Conservation (phyloP, 2,329 filamentous ascomycete species). For the Aureobasidium sp. region DNA sequence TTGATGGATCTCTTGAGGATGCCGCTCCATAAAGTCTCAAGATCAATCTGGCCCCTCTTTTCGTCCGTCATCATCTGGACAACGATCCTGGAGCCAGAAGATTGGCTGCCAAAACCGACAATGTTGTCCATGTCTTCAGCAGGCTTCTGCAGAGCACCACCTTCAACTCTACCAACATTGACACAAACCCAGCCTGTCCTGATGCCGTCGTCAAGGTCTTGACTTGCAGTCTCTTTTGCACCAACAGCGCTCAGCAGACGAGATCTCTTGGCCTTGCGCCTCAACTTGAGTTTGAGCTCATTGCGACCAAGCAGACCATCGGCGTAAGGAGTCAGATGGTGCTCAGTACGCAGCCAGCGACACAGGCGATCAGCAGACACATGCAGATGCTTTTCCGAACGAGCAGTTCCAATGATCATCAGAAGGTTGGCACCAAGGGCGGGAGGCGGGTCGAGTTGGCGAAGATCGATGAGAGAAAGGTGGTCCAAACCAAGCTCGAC, state of each 20-base stretch:
- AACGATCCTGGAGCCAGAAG: conserved; percentile 52
- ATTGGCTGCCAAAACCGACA: conserved; percentile 64
- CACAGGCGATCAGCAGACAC: conserved; percentile 84
- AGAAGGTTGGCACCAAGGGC: conserved; percentile 81
- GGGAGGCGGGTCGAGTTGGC: conserved; percentile 73
- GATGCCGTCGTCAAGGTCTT: conserved; percentile 70
- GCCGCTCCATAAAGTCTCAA: conserved; percentile 55
- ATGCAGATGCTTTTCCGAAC: conserved; percentile 88
- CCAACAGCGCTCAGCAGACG: conserved; percentile 68
- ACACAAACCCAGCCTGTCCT: conserved; percentile 95
- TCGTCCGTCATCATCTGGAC: conserved; percentile 65
- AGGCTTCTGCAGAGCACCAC: conserved; percentile 46
- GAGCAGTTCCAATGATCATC: conserved; percentile 86
- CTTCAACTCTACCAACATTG: conserved; percentile 68
- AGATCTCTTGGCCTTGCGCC: conserved; percentile 69
- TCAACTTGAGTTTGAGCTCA: conserved; percentile 79
- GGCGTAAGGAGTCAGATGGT: conserved; percentile 66
- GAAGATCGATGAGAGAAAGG: conserved; percentile 71
- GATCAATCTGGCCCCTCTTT: conserved; percentile 57
- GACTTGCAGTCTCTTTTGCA: conserved; percentile 46
- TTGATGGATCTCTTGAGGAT: conserved; percentile 34
- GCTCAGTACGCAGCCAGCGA: conserved; percentile 68
- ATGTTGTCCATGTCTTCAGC: conserved; percentile 38
- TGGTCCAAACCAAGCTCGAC: conserved; percentile 81
- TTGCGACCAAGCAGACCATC: conserved; percentile 85